Conservation (phyloP, 805 yeast species). For the Saccharomycopsis sp. region DNA sequence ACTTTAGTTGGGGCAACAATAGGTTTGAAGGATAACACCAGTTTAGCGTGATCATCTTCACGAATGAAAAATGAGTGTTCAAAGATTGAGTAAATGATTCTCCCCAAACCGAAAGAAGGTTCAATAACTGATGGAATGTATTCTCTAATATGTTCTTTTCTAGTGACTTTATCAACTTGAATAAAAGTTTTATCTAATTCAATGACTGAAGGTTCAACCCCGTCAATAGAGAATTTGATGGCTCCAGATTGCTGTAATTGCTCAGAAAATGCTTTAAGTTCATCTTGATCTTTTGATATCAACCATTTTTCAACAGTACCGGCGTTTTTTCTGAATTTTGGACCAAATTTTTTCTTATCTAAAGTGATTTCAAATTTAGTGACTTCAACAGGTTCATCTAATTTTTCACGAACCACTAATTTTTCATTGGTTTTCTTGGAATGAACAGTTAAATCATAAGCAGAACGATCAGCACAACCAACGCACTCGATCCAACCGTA, state of each 20-base stretch:
- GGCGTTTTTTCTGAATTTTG: constrained; percentile 95
- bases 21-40: constrained; percentile 90
- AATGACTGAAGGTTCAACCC: constrained; percentile 46
- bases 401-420: constrained; percentile 85
- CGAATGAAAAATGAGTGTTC: constrained; percentile 96
- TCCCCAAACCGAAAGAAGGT: constrained; percentile 98
- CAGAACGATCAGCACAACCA: constrained; percentile 99
- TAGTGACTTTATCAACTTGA: constrained; percentile 67
- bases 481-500: constrained; percentile 99
- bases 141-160: constrained; percentile 88
- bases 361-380: constrained; percentile 80
- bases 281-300: constrained; percentile 69
- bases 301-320: constrained; percentile 84
- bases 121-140: constrained; percentile 96
- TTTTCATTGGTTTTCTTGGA: constrained; percentile 92
- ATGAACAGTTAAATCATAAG: constrained; percentile 94
- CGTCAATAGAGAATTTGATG: constrained; percentile 62
- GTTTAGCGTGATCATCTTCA: constrained; percentile 82
- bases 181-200: constrained; percentile 72
- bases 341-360: constrained; percentile 95
- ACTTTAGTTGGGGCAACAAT: constrained; percentile 97
- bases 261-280: constrained; percentile 66
- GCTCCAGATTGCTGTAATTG: constrained; percentile 56
- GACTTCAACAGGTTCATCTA: constrained; percentile 76
- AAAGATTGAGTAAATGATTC: constrained; percentile 85